phyloP scores from a whole-genome alignment of 176 grass and related monocot species.

The Eremochloa ophiuroides region DNA sequence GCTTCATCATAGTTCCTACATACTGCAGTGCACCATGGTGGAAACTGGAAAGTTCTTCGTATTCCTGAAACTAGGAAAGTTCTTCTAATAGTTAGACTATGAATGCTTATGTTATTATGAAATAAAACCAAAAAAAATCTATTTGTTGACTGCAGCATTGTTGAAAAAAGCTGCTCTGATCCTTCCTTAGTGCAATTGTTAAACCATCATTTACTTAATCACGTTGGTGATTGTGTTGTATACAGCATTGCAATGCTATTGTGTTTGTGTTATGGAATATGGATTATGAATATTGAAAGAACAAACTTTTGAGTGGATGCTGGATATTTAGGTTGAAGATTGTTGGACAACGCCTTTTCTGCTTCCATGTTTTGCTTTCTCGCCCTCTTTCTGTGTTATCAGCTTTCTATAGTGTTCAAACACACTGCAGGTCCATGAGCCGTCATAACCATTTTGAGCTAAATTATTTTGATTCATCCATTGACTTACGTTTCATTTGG shows the following conservation, averaged over 20 bases:
- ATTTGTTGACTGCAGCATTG: background rate
- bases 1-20: background rate
- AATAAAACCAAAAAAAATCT: background rate
- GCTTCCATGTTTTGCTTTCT: background rate
- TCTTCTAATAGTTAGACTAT: background rate
- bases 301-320: background rate
- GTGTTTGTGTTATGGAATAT: background rate
- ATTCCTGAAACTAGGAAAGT: background rate
- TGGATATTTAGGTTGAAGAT: background rate
- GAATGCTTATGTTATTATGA: background rate
- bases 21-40: background rate
- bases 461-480: conserved; percentile 13
- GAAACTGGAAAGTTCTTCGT: background rate
- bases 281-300: background rate
- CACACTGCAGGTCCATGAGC: background rate
- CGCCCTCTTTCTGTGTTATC: background rate
- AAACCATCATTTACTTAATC: background rate
- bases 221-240: background rate
- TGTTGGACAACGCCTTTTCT: background rate
- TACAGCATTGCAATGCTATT: background rate
- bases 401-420: background rate
- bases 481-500: conserved; percentile 37
- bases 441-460: background rate
- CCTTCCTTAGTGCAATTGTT: background rate
- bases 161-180: background rate